These are phyloP conservation scores for Aspergillus aculeatinus DNA, from an alignment of 2,329 filamentous ascomycete genomes.

Conservation along the genomic window DNA sequence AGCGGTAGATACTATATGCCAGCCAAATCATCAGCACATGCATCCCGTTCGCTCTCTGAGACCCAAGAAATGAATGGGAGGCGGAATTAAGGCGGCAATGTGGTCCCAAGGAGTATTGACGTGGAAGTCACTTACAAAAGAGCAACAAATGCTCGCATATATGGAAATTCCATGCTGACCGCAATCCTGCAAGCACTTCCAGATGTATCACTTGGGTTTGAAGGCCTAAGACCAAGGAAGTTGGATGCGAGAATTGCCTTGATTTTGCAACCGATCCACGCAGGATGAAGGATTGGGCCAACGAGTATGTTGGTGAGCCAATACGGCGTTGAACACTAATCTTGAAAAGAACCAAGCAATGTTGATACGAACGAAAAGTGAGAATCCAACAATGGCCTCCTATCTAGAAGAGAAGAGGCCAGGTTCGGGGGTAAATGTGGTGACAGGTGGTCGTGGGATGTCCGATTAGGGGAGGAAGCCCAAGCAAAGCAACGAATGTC, in stretches of 20 bases:
- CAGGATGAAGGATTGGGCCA: background rate
- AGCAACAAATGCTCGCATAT: conserved; percentile 41
- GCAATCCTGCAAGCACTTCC: background rate
- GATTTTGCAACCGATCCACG: background rate
- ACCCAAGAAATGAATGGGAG: background rate
- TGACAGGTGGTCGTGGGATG: conserved; percentile 14
- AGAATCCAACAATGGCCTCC: conserved; percentile 21
- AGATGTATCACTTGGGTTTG: background rate
- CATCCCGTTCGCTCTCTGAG: background rate
- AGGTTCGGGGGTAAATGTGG: conserved; percentile 13
- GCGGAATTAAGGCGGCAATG: background rate
- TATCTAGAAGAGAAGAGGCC: conserved; percentile 16
- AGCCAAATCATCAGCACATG: conserved; percentile 13
- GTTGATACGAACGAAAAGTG: conserved; percentile 11
- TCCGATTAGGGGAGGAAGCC: conserved; percentile 18
- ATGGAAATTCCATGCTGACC: conserved; percentile 38
- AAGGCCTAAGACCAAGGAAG: background rate
- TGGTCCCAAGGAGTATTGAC: conserved; percentile 10
- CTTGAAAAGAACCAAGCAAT: background rate
- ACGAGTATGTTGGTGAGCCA: background rate
- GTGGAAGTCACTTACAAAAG: conserved; percentile 40
- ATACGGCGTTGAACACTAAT: background rate
- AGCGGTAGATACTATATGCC: conserved; percentile 73
- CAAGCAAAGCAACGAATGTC: conserved; percentile 26
- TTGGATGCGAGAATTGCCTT: background rate